Conservation (phyloP, 805 yeast genomes). For the Yamadazyma ubonensis region DNA sequence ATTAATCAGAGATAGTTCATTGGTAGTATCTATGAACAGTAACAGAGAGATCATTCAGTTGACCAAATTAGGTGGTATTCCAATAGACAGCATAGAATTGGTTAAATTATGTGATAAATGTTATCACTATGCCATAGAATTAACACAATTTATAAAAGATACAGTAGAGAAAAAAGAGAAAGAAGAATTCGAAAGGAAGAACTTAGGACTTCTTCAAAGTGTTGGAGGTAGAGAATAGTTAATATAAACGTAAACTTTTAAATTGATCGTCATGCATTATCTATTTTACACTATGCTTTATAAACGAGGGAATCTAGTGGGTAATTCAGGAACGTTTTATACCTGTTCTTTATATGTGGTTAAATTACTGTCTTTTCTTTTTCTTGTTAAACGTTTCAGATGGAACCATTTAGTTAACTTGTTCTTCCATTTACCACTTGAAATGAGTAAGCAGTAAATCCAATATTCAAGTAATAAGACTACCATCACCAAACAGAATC, state of each 20-base stretch:
- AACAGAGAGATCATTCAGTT: conserved; percentile 90
- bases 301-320: conserved; percentile 3
- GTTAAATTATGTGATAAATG: conserved; percentile 71
- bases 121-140: conserved; percentile 54
- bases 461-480: conserved; percentile 38
- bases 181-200: conserved; percentile 38
- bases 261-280: conserved; percentile 10
- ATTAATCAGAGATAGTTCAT: conserved; percentile 66
- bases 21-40: conserved; percentile 84
- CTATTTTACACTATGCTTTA: conserved; percentile 10
- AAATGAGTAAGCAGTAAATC: conserved; percentile 32
- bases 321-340: conserved; percentile 1
- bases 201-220: conserved; percentile 9
- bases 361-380: conserved; percentile 57
- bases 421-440: conserved; percentile 8
- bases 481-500: conserved; percentile 55
- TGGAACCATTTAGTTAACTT: conserved; percentile 10
- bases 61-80: conserved; percentile 85
- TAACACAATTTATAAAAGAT: conserved; percentile 63
- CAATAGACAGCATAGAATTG: conserved; percentile 68
- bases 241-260: no score
- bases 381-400: conserved; percentile 41
- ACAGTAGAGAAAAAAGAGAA: conserved; percentile 55
- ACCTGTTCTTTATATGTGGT: conserved; percentile 25
- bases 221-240: conserved; percentile 3